Percentiles rank a stretch among this genome's conserved stretches.
Evolutionary conservation across 2,329 filamentous ascomycete species (phyloP).

Genomic region (Apiospora koreana): DNA sequence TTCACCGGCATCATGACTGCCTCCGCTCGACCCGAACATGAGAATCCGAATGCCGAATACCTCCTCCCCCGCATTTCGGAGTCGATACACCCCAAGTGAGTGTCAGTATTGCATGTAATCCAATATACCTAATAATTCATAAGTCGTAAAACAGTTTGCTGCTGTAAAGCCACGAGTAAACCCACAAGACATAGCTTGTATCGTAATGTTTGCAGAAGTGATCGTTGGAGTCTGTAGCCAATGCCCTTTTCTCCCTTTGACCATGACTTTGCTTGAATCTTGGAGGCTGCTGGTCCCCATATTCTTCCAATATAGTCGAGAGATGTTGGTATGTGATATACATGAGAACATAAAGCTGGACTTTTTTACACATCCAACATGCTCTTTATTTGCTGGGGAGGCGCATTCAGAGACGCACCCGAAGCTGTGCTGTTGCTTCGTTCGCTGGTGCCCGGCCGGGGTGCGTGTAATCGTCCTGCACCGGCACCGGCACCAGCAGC

Average conservation of each 20-base stretch:
- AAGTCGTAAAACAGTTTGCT: not conserved
- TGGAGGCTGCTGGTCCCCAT: not conserved
- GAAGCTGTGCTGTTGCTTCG: constrained; percentile 49
- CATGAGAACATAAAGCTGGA: not conserved
- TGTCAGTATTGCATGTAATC: not conserved
- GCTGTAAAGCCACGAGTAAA: not conserved
- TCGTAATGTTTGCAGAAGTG: not conserved
- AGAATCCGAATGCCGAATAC: not conserved
- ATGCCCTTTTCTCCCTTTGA: not conserved
- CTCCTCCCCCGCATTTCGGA: not conserved
- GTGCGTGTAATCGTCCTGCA: not conserved
- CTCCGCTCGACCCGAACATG: not conserved
- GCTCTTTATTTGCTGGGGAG: constrained; percentile 56
- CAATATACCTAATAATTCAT: not conserved
- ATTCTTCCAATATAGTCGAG: not conserved
- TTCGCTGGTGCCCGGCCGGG: constrained; percentile 28
- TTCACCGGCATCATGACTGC: not conserved
- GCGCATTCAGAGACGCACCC: constrained; percentile 45
- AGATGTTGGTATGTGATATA: not conserved
- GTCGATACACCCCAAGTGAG: not conserved
- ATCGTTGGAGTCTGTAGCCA: not conserved
- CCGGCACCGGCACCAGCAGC: not conserved
- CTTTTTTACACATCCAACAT: constrained; percentile 48
- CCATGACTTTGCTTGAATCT: not conserved
- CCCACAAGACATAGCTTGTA: not conserved